phyloP scores from a whole-genome alignment of 148 eudicot species.

The Vaccinium myrtillus region DNA sequence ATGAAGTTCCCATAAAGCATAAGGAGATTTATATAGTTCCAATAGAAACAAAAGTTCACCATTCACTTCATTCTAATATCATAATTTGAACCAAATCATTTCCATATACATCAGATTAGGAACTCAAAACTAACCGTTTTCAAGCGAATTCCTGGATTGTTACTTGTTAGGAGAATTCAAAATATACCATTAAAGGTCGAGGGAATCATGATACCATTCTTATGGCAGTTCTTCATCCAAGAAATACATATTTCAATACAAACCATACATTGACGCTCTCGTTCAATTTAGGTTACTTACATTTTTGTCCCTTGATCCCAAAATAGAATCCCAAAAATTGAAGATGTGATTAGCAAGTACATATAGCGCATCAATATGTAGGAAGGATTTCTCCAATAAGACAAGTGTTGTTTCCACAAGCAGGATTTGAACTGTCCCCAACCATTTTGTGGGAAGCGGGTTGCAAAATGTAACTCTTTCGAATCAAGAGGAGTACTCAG shows the following conservation, averaged over 20 bases:
- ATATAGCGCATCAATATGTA: conserved; percentile 59
- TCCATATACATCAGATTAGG: neutral
- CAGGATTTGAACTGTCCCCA: conserved; percentile 78
- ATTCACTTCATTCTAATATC: neutral
- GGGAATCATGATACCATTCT: neutral
- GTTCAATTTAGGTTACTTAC: conserved; percentile 39
- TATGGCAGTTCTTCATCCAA: neutral
- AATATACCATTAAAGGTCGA: neutral
- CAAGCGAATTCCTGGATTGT: neutral
- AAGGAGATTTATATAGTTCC: neutral
- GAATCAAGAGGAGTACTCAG: conserved; percentile 60
- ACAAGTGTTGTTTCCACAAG: conserved; percentile 72
- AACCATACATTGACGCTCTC: neutral
- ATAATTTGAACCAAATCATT: neutral
- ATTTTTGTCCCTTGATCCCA: conserved; percentile 61
- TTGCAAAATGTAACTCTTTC: conserved; percentile 50
- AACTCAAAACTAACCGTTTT: neutral
- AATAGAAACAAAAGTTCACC: neutral
- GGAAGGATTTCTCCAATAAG: conserved; percentile 88
- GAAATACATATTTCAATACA: neutral
- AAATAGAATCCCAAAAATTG: conserved; percentile 54
- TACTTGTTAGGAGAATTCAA: neutral
- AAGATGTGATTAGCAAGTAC: conserved; percentile 40
- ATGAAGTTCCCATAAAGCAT: neutral
- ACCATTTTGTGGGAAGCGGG: conserved; percentile 56